Conservation (phyloP, 2,329 filamentous ascomycete genomes). For the Penicillium hesseltinei region DNA sequence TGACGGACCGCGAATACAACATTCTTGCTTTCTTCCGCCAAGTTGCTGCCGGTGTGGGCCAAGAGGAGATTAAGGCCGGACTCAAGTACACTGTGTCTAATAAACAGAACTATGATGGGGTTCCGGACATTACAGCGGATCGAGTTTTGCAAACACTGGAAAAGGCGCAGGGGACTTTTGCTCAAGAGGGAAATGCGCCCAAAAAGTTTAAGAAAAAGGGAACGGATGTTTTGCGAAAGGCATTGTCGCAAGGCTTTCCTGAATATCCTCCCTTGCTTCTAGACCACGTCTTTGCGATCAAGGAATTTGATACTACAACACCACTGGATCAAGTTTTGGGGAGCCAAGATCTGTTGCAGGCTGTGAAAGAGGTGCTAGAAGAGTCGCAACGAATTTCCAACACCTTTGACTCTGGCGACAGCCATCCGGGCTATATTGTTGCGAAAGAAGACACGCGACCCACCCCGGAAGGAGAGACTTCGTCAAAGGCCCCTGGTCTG, state of each 20-base stretch:
- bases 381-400: constrained; percentile 69
- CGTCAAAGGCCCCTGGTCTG: constrained; percentile 43
- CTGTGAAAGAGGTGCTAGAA: constrained; percentile 65
- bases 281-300: constrained; percentile 75
- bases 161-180: constrained; percentile 53
- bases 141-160: constrained; percentile 68
- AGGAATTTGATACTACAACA: constrained; percentile 65
- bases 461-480: constrained; percentile 40
- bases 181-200: constrained; percentile 38
- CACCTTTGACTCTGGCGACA: constrained; percentile 64
- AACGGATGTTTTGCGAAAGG: constrained; percentile 73
- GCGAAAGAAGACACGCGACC: constrained; percentile 57
- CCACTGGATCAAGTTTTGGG: constrained; percentile 69
- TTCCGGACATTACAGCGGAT: constrained; percentile 72
- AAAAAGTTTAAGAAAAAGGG: constrained; percentile 74
- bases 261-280: constrained; percentile 86
- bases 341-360: constrained; percentile 62
- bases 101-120: constrained; percentile 76
- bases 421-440: constrained; percentile 81
- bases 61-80: constrained; percentile 77
- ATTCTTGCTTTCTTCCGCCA: constrained; percentile 78
- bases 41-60: constrained; percentile 76
- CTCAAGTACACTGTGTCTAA: constrained; percentile 75
- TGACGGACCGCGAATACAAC: constrained; percentile 80
- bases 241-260: constrained; percentile 77